A percentile compares a stretch with the other conserved stretches of the same genome.
phyloP scores from a whole-genome alignment of 352 stramenopile genomes.

The Elongisporangium undulatum region DNA sequence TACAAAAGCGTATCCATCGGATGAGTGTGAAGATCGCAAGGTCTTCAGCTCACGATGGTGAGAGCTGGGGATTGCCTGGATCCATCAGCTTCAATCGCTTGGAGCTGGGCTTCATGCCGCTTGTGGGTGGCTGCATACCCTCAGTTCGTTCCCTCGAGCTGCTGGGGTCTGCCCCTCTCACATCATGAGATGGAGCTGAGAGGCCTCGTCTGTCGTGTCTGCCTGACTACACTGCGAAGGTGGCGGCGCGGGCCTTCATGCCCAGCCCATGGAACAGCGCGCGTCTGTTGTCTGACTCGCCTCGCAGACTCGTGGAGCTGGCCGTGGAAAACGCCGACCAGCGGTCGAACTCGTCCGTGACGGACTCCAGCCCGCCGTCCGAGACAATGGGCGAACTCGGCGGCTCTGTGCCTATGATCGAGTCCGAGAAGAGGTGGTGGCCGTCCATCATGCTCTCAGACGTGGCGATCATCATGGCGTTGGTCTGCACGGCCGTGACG shows the following conservation, averaged over 20 bases:
- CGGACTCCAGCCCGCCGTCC: not conserved
- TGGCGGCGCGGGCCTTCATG: not conserved
- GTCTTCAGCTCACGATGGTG: not conserved
- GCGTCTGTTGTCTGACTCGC: not conserved
- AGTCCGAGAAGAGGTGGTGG: not conserved
- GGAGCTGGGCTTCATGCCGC: not conserved
- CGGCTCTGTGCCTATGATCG: not conserved
- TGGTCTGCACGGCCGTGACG: constrained; percentile 17
- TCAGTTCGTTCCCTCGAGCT: not conserved
- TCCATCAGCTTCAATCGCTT: not conserved
- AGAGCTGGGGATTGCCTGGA: not conserved
- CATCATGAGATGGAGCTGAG: not conserved
- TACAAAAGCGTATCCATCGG: not conserved
- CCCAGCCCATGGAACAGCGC: not conserved
- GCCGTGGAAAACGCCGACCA: not conserved
- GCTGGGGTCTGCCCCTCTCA: not conserved
- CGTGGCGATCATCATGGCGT: constrained; percentile 22
- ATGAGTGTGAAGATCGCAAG: not conserved
- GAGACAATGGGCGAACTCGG: not conserved
- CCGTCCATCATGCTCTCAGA: not conserved
- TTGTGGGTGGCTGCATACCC: not conserved
- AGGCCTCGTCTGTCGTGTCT: no score
- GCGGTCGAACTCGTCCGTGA: not conserved
- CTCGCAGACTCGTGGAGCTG: not conserved
- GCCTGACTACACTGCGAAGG: not conserved